Evolutionary conservation across 495 filamentous ascomycete species (phyloP).

Genomic region (Penicillium antarcticum): DNA sequence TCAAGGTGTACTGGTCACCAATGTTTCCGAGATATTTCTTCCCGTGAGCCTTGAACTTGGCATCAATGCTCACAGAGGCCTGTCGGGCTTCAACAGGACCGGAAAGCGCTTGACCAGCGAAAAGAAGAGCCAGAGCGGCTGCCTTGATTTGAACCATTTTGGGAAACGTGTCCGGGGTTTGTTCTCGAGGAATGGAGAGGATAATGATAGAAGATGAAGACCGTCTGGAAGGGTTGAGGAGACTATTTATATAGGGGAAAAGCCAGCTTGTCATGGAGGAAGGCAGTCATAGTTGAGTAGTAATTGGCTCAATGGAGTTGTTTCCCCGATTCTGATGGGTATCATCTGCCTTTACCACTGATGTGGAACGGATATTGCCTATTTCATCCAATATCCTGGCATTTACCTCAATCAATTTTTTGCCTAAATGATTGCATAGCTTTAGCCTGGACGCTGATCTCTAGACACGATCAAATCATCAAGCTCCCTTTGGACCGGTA

Average conservation of each 20-base stretch:
- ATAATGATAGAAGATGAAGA: not conserved
- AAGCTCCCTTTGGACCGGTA: not conserved
- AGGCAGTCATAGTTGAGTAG: not conserved
- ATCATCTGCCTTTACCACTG: not conserved
- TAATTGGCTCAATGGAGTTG: not conserved
- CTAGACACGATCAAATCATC: not conserved
- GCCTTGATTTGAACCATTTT: slow-evolving; percentile 12
- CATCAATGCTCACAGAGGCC: slow-evolving; percentile 19
- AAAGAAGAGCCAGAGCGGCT: slow-evolving; percentile 7
- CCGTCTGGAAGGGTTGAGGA: not conserved
- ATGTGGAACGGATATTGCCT: not conserved
- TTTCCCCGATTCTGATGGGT: slow-evolving; percentile 1
- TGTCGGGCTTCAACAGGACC: slow-evolving; percentile 10
- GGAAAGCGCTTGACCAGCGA: slow-evolving; percentile 9
- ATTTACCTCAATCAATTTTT: not conserved
- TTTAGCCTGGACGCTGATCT: not conserved
- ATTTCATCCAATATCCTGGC: not conserved
- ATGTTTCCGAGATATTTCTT: slow-evolving; percentile 28
- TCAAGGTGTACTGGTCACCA: slow-evolving; percentile 26
- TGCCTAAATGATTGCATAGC: slow-evolving; percentile 3
- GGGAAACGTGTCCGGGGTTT: not conserved
- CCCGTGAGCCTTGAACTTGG: slow-evolving; percentile 18
- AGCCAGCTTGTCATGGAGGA: not conserved
- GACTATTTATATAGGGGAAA: not conserved
- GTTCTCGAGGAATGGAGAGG: not conserved